Conservation (phyloP, 2,329 filamentous ascomycete genomes). For the Dryadomyces sulphureus region DNA sequence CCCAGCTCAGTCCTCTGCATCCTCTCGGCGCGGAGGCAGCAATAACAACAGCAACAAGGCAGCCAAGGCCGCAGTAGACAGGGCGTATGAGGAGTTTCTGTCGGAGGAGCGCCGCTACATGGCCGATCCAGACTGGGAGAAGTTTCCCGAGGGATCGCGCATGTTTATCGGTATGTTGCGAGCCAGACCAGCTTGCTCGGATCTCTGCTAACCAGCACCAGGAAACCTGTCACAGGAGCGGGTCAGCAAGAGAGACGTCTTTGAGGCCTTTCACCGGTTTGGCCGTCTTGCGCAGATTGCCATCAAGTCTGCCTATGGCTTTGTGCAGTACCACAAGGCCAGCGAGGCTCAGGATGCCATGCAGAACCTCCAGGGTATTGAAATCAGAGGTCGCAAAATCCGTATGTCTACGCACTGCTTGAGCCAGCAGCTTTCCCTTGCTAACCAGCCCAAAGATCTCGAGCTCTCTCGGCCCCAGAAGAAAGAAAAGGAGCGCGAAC, state of each 20-base stretch:
- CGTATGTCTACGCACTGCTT: conserved; percentile 44
- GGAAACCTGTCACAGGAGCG: conserved; percentile 87
- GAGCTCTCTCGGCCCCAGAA: conserved; percentile 84
- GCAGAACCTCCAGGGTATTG: conserved; percentile 60
- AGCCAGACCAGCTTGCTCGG: conserved; percentile 11
- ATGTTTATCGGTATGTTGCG: conserved; percentile 60
- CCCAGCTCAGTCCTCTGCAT: background rate
- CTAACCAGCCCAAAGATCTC: conserved; percentile 45
- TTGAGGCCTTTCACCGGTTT: conserved; percentile 75
- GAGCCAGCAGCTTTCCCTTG: background rate
- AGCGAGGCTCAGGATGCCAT: conserved; percentile 63
- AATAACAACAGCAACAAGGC: background rate
- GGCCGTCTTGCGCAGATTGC: conserved; percentile 87
- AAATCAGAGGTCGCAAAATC: conserved; percentile 81
- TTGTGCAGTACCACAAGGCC: conserved; percentile 79
- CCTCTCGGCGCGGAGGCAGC: background rate
- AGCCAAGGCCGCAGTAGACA: conserved; percentile 21
- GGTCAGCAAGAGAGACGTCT: conserved; percentile 86
- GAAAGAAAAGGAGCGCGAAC: conserved; percentile 39
- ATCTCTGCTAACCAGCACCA: conserved; percentile 27
- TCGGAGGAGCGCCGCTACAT: conserved; percentile 61
- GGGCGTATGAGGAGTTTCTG: conserved; percentile 58
- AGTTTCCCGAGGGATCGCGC: conserved; percentile 61
- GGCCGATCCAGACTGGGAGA: conserved; percentile 66
- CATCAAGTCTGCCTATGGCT: conserved; percentile 92